Evolutionary conservation across 805 yeast genomes (phyloP), one percentile per base, ranked within the genome.

Genomic region (Groenewaldozyma tartarivorans): DNA sequence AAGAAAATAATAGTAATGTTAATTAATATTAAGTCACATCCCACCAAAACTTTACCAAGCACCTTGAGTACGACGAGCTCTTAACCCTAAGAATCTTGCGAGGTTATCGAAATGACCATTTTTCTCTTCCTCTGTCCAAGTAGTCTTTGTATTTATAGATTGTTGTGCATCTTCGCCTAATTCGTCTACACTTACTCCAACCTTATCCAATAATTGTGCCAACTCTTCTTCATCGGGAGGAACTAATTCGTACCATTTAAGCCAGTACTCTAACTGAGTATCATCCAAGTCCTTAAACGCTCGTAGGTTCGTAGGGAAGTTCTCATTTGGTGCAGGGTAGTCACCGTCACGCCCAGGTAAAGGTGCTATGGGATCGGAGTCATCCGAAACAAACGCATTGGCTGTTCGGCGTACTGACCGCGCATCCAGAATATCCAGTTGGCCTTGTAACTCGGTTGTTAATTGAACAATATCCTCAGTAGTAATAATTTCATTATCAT

Each of bases 371-470:
- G 57, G 47, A 15, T 68, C 76, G 13, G 62, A 62, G 7, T 62
- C 60, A 0, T 58, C 56, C 0, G 54, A 50, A 42, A 77, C 66
- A 20, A 69, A 68, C 1, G 82, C 66, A 56, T 87, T 87, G 47
- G 74, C 72, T 3, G 78, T 64, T 58, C 97, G 70, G 48, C 82
- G 70, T 34, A 83, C 71, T 15, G 81, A 73, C 50, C 94, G 72
- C 49, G 83, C 84, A 55, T 88, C 97, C 18, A 63, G 50, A 19
- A 72, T 66, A 40, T 83, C 88, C 53, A 88, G 68, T 61, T 88
- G 96, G 5, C 84, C 83, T 61, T 88, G 96, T 42, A 88, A 64
- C 59, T 88, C 97, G 7, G 84, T 85, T 11, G 87, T 96, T 35
- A 88, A 67, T 55, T 85, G 90, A 3, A 82, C 82, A 9, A 88